These are phyloP conservation scores for Castanea crenata DNA, from an alignment of 306 rosid genomes.

Conservation along the genomic window DNA sequence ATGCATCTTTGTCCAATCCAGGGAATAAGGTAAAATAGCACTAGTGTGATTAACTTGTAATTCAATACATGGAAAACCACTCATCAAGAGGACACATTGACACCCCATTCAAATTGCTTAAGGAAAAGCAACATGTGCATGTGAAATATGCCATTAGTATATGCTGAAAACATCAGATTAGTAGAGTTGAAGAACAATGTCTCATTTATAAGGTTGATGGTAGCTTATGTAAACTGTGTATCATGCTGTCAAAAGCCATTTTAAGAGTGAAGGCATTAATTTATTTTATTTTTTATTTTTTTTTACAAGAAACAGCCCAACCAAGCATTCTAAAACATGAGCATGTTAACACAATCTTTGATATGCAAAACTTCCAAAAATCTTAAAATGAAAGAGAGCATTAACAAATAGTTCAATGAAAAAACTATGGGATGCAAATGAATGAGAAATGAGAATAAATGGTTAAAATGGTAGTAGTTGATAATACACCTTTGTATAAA, in stretches of 20 bases:
- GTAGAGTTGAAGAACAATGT: neutral
- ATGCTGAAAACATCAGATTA: neutral
- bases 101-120: neutral
- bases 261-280: neutral
- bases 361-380: neutral
- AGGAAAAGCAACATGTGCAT: neutral
- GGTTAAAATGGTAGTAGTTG: neutral
- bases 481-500: slow-evolving; percentile 70
- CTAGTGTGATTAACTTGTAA: neutral
- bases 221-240: neutral
- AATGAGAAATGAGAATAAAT: neutral
- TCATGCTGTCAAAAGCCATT: neutral
- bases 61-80: neutral
- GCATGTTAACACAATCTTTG: neutral
- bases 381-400: neutral
- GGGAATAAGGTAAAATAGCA: neutral
- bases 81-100: neutral
- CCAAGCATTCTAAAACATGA: neutral
- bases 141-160: neutral
- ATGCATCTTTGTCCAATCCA: neutral
- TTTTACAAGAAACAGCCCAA: neutral
- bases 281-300: neutral
- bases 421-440: neutral
- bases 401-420: neutral
- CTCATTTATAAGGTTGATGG: neutral